Conservation (phyloP, 345 rosid genomes). For the Lumnitzera littorea region DNA sequence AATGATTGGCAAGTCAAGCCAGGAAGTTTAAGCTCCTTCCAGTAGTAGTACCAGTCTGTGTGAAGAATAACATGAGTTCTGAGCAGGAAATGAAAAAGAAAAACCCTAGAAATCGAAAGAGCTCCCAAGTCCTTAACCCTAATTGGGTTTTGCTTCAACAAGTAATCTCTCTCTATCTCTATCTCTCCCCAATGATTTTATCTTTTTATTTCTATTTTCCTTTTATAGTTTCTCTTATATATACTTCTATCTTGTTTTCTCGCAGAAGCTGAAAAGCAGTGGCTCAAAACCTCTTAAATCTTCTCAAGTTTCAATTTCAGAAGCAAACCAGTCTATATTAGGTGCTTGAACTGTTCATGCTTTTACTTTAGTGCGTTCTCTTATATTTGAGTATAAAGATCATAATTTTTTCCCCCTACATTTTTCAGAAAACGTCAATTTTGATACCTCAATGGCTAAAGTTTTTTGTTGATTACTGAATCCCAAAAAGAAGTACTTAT, state of each 20-base stretch:
- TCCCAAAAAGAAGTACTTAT: no score
- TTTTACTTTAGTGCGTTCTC: background rate
- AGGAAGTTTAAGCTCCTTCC: no score
- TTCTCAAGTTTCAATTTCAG: slow-evolving; percentile 17
- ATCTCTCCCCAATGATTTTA: background rate
- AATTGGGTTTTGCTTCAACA: slow-evolving; percentile 85
- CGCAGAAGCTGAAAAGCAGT: slow-evolving; percentile 51
- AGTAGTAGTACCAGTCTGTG: no score
- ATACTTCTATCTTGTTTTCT: background rate
- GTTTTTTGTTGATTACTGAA: no score
- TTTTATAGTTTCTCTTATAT: background rate
- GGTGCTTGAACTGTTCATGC: slow-evolving; percentile 22
- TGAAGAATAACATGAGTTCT: slow-evolving; percentile 6
- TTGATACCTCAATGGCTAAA: no score
- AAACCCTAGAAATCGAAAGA: slow-evolving; percentile 16
- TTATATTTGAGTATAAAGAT: background rate
- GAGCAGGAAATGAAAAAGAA: slow-evolving; percentile 37
- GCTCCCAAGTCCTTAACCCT: slow-evolving; percentile 41
- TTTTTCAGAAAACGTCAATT: background rate
- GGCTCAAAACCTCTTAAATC: slow-evolving; percentile 25
- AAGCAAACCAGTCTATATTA: slow-evolving; percentile 35
- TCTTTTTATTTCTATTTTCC: background rate
- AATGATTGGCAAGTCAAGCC: no score
- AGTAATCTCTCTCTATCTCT: slow-evolving; percentile 23
- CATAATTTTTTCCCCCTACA: background rate